These are phyloP conservation scores for Blastocystis sp. DNA, from an alignment of 352 stramenopile genomes.

Conservation along the genomic window DNA sequence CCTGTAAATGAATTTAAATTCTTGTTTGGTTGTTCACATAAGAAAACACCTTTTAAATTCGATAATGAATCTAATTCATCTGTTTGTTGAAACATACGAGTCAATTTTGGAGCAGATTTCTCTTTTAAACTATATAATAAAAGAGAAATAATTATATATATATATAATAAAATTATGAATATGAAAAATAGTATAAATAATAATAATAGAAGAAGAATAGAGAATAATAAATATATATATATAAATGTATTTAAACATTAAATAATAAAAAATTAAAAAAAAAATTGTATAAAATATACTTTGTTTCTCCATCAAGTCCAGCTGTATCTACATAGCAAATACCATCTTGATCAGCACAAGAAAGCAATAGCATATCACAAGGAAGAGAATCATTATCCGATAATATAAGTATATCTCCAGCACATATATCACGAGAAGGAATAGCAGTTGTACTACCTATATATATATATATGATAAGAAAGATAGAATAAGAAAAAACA, in stretches of 20 bases:
- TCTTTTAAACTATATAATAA: constrained; percentile 25
- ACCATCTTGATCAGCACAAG: constrained; percentile 15
- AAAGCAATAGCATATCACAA: constrained; percentile 29
- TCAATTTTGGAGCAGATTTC: constrained; percentile 15
- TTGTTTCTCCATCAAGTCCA: constrained; percentile 38
- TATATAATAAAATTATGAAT: too few species aligned
- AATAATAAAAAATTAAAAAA: too few species aligned
- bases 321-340: constrained; percentile 37
- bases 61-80: not conserved
- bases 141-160: not conserved
- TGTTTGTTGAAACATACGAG: not conserved
- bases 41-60: constrained; percentile 1
- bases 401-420: constrained; percentile 33
- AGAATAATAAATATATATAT: too few species aligned
- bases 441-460: constrained; percentile 12
- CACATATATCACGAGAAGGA: constrained; percentile 14
- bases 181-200: too few species aligned
- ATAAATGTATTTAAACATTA: too few species aligned
- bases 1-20: constrained; percentile 18
- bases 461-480: not conserved
- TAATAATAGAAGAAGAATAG: too few species aligned
- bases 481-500: too few species aligned
- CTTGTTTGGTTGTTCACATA: constrained; percentile 16
- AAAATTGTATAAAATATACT: too few species aligned
- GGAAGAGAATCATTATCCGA: constrained; percentile 28